Evolutionary conservation across 352 stramenopile genomes (phyloP), one percentile per base, ranked within the genome.

Genomic region (Globisporangium barbulae): DNA sequence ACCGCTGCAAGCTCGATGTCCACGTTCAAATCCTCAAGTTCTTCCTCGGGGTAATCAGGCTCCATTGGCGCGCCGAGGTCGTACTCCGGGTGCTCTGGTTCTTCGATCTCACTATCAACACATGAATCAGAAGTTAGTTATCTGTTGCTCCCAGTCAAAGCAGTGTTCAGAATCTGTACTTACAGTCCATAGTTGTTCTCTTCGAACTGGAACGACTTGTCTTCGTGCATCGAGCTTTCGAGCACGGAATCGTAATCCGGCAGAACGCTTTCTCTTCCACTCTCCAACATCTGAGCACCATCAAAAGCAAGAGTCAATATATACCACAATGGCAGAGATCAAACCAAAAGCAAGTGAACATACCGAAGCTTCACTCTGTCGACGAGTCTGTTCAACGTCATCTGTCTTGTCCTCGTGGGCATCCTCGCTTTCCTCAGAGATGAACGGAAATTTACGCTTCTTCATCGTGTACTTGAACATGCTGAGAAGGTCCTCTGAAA

Each of bases 391-490:
- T 52, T 94, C 85, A 50, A 91, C 76, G n/a, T 79, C 72, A 4
- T 60, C 60, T 19, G 85, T 65, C 33, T 74, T 47, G 7, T 55
- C 41, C 74, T 35, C 68, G 68, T 57, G 57, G 60, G 15, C 37
- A 22, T 57, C 55, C 1, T 70, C 39, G 4, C 66, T 62, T 8
- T 74, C 53, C 30, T 70, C 70, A 1, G 50, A 64, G 28, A 74
- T 64, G 59, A 92, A 93, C 33, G 81, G 85, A 48, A 94, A 89
- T 54, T 91, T 96, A 19, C 75, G 74, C 73, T 93, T 93, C 71
- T 86, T 92, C 89, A 95, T 95, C 1, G 83, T 94, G 54, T 82
- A 63, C 59, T 80, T 79, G 56, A 94, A 95, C 86, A 97, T 93
- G 17, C 37, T 48, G 1, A 95, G 65, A 17, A 94, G 60, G 7